Evolutionary conservation across 192 early-diverging fungal species (phyloP), one percentile per base, ranked within the genome.

Genomic region (Phlyctochytrium planicorne): DNA sequence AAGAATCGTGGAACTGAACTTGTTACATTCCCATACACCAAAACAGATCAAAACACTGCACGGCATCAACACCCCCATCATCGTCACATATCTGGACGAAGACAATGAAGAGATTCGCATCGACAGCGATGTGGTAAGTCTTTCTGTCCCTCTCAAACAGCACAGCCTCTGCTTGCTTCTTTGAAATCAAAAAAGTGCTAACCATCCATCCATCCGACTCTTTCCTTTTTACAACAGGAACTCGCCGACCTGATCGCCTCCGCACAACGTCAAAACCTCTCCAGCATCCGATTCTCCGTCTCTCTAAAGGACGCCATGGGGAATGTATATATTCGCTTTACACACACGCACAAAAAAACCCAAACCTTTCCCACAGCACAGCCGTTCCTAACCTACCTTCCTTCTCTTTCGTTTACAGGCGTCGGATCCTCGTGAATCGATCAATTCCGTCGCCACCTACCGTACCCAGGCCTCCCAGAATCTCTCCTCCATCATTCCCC

Each of bases 71-170:
- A 10, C 55, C 20, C 10, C 55, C 55, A 6, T 57, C 55, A 6
- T 25, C 55, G 55, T 57, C 27, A 57, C 27, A 6, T 57, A 57
- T 27, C 55, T 57, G 55, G 55, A 57, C 27, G 55, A 57, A 27
- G 55, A 57, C 20, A 57, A 57, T 29, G 55, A 57, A 27, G 55
- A 57, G 55, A 57, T 57, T 27, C 27, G 20, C 20, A 57, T 57
- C 55, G 55, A 57, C 55, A 57, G 55, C 55, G 55, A 57, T 27
- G 55, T 27, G 20, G n/a, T n/a, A n/a, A n/a, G n/a, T n/a, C n/a
- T n/a, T n/a, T n/a, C n/a, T n/a, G n/a, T n/a, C n/a, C n/a, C n/a
- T n/a, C n/a, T n/a, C n/a, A n/a, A n/a, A n/a, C n/a, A n/a, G n/a
- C n/a, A n/a, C n/a, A n/a, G n/a, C n/a, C n/a, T n/a, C n/a, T n/a